Base-by-base conservation (phyloP, 495 filamentous ascomycete genomes). In the Platismatia glauca region DNA sequence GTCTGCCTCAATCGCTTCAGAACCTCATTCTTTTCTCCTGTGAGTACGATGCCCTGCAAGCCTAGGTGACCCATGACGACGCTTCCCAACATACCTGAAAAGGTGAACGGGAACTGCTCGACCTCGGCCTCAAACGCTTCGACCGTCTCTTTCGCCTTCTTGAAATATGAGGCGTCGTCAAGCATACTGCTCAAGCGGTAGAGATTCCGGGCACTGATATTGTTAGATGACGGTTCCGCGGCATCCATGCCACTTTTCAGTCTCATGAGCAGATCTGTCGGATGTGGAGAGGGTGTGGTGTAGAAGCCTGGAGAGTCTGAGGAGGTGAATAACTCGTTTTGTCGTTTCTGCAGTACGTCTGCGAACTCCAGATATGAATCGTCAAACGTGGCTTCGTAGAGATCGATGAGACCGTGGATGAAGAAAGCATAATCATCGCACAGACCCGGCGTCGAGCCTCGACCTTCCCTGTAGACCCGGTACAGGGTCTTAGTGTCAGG, bases 381-480 rank as follows among this genome's bases (percentile, higher is more conserved):
- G 44, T 96, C 86, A 66, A 90, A 89, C 0, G 91, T 95, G 8
- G 88, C 83, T 73, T 96, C 87, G 70, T 96, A 96, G 63, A 98
- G 80, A 66, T 94, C 86, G 57, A 97, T 77, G 24, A 97, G 77
- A 1, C 91, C 95, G 34, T 85, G 81, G 56, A 91, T 90, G 58
- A 97, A 69, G 72, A 89, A 96, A 4, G 94, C 92, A 72, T 97
- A 98, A 72, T 98, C 94, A 66, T 98, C 94, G 7, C 92, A 92
- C 72, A 97, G 95, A 1, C 84, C 94, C 7, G 78, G 78, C 0
- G 86, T 88, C 41, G 87, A 80, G 33, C 89, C 88, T 39, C 76
- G 79, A 27, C 86, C 88, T 65, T 91, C 84, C 35, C 86, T 84
- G 70, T 86, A 96, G 53, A 95, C 87, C 31, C 94, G 80, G 65